Conservation (phyloP, 305 asterid genomes). For the Fraxinus greggii region DNA sequence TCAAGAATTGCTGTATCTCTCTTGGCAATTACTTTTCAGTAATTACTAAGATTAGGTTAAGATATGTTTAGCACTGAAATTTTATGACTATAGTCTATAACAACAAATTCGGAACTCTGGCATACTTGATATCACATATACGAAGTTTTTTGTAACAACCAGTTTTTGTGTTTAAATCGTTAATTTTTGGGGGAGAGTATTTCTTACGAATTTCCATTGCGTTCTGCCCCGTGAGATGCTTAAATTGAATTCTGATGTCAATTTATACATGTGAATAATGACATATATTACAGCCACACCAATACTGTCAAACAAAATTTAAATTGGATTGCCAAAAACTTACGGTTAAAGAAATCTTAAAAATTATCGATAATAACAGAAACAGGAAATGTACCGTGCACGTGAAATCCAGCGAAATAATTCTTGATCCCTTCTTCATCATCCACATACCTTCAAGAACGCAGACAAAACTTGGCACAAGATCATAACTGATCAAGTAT, state of each 20-base stretch:
- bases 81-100: background rate
- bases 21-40: constrained; percentile 63
- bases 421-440: constrained; percentile 76
- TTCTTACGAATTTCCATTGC: too few relatives aligned
- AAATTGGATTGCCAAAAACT: background rate
- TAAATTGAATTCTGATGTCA: background rate
- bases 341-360: constrained; percentile 70
- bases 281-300: background rate
- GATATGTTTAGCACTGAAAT: constrained; percentile 33
- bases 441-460: constrained; percentile 61
- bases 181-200: too few relatives aligned
- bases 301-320: background rate
- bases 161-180: too few relatives aligned
- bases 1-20: constrained; percentile 57
- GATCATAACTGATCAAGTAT: background rate
- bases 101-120: background rate
- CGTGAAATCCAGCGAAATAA: constrained; percentile 87
- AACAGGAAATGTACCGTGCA: constrained; percentile 54
- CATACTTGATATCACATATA: background rate
- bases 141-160: background rate
- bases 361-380: constrained; percentile 71
- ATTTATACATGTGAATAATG: background rate
- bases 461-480: background rate
- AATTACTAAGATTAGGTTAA: background rate
- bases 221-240: background rate